These are phyloP conservation scores for Rhodosporidiobolus odoratus DNA, from an alignment of 768 basidiomycete species.

Conservation along the genomic window DNA sequence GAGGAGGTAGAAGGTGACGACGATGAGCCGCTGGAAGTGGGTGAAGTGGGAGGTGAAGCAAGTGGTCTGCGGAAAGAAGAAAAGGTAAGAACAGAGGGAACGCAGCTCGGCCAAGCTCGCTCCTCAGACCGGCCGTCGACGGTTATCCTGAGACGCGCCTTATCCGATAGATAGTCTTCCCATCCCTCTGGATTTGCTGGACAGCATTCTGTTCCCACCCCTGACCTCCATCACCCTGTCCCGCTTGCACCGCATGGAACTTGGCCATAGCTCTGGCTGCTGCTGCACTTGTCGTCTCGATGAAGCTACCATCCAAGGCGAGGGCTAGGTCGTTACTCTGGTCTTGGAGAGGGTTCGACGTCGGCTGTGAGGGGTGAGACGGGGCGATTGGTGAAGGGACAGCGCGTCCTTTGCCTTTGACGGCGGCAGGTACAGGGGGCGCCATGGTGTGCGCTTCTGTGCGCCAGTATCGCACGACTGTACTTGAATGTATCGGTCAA, in stretches of 20 bases:
- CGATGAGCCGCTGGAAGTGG: not conserved
- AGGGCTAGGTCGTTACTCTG: conserved; percentile 4
- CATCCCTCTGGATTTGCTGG: conserved; percentile 11
- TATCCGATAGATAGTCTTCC: conserved; percentile 39
- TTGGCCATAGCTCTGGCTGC: conserved; percentile 29
- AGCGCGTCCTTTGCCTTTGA: too few relatives aligned
- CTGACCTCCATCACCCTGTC: not conserved
- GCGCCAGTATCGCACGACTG: too few relatives aligned
- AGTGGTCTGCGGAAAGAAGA: not conserved
- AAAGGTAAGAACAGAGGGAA: too few relatives aligned
- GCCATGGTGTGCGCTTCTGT: too few relatives aligned
- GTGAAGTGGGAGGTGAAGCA: not conserved
- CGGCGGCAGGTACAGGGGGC: too few relatives aligned
- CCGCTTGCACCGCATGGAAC: conserved; percentile 21
- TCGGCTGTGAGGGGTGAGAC: too few relatives aligned
- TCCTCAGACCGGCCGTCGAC: too few relatives aligned
- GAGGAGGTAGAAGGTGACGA: not conserved
- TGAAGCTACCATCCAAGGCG: conserved; percentile 32
- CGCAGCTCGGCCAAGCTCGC: too few relatives aligned
- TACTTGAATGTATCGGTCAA: too few relatives aligned
- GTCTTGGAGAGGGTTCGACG: too few relatives aligned
- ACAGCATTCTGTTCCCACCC: conserved; percentile 26
- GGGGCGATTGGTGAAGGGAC: too few relatives aligned
- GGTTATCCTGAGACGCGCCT: conserved; percentile 27
- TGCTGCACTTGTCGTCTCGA: conserved; percentile 39